Base-by-base conservation (phyloP, 1,284 basidiomycete genomes). In the Austroboletus niveus region DNA sequence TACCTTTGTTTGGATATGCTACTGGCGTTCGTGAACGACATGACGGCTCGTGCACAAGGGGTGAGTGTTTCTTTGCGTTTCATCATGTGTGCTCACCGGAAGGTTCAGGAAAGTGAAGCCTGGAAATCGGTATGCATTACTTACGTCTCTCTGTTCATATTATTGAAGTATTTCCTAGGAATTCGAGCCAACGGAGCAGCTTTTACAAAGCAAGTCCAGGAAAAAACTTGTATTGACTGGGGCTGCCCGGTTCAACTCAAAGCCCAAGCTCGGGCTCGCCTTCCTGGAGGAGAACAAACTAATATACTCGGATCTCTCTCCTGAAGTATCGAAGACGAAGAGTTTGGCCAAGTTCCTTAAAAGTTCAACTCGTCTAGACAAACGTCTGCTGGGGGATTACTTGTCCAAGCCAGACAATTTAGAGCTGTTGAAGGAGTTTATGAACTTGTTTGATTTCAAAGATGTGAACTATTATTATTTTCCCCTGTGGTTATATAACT, bases 381-480 rank as follows among this genome's bases (percentile, higher is more conserved):
- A 99, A 74, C 89, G 92, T 55, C 74, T 97, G 1, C 75, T 99
- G 1, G 97, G 97, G 8, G 97, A 99, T 67, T 99, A 87, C 68
- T 83, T 99, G 46, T 95, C 93, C 5, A 84, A 85, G 48, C 92
- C 92, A 1, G 94, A 97, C 48, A 94, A 96, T 61, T 63, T 88
- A 10, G 91, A 92, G 6, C 71, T 98, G 2, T 72, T 99, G 52
- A 90, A 85, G 66, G 90, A 89, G 9, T 99, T 97, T 71, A 85
- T 99, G 61, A 79, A 80, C 15, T 73, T 94, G 34, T 96, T 98
- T 65, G 89, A 98, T 69, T 99, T 98, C 72, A 81, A 84, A 62
- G 80, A 87, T 60, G 94, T 94, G 60, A 64, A 83, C 75, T n/a
- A 27, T 11, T 51, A 24, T 5, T 24, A 24, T 48, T 5, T n/a